A percentile compares a stretch with the other conserved stretches of the same genome.
Evolutionary conservation across 805 yeast species (phyloP).

Genomic region (Yarrowia divulgata): DNA sequence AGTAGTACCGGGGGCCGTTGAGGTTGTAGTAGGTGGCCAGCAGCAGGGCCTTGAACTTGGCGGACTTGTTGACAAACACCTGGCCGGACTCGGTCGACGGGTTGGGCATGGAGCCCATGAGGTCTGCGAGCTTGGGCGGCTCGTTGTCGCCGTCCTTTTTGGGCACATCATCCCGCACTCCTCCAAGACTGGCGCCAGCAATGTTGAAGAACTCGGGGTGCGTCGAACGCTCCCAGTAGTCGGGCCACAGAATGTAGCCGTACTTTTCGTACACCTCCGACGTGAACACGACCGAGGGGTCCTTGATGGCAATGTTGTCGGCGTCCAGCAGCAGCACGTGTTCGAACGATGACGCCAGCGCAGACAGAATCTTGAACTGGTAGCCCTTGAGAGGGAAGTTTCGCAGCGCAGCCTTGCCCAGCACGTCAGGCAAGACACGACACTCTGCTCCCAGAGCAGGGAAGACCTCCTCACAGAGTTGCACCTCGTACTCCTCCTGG

Average conservation of each 20-base stretch:
- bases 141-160: slow-evolving; percentile 42
- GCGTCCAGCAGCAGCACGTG: slow-evolving; percentile 76
- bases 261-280: slow-evolving; percentile 61
- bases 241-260: slow-evolving; percentile 78
- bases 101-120: slow-evolving; percentile 72
- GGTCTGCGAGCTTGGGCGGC: slow-evolving; percentile 58
- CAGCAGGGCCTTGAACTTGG: slow-evolving; percentile 64
- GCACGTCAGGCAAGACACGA: slow-evolving; percentile 65
- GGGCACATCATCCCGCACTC: slow-evolving; percentile 50
- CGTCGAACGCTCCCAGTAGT: slow-evolving; percentile 85
- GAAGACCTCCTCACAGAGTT: slow-evolving; percentile 68
- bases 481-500: slow-evolving; percentile 71
- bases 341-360: slow-evolving; percentile 75
- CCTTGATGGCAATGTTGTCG: slow-evolving; percentile 73
- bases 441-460: slow-evolving; percentile 72
- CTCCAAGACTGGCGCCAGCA: slow-evolving; percentile 62
- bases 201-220: slow-evolving; percentile 75
- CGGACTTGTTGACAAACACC: slow-evolving; percentile 62
- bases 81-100: slow-evolving; percentile 76
- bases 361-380: slow-evolving; percentile 73
- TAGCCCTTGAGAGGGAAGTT: slow-evolving; percentile 64
- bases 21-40: slow-evolving; percentile 70
- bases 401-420: slow-evolving; percentile 61
- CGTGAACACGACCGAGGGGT: slow-evolving; percentile 67
- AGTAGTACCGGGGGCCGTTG: slow-evolving; percentile 66